These are phyloP conservation scores for Cucurbita argyrosperma DNA, from an alignment of 306 rosid genomes.

Conservation along the genomic window DNA sequence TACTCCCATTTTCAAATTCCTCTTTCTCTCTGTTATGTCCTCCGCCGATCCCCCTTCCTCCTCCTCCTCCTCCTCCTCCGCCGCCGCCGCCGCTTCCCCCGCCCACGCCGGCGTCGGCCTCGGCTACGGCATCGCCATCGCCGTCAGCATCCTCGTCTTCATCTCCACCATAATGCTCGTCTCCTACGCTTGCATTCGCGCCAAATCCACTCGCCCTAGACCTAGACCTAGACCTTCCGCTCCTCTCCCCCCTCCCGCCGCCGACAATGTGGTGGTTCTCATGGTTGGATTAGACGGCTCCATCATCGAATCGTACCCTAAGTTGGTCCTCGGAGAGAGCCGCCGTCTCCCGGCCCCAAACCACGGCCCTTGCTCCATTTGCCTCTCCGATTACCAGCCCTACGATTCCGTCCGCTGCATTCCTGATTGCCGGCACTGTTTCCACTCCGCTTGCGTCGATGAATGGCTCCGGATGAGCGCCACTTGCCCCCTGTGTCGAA, in stretches of 20 bases:
- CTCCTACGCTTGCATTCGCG: slow-evolving; percentile 41
- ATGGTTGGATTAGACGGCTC: slow-evolving; percentile 38
- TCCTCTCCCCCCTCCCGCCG: neutral
- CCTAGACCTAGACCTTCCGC: neutral
- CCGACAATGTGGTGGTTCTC: slow-evolving; percentile 5
- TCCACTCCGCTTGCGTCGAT: slow-evolving; percentile 43
- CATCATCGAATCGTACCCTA: slow-evolving; percentile 32
- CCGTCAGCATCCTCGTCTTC: slow-evolving; percentile 58
- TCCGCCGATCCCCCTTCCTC: slow-evolving; percentile 21
- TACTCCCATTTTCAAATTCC: neutral
- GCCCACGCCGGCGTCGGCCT: slow-evolving; percentile 36
- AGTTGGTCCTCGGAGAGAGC: slow-evolving; percentile 41
- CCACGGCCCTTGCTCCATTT: slow-evolving; percentile 37
- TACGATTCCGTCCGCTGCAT: slow-evolving; percentile 37
- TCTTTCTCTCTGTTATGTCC: slow-evolving; percentile 19
- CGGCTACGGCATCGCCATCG: slow-evolving; percentile 54
- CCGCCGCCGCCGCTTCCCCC: slow-evolving; percentile 10
- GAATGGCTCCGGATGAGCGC: slow-evolving; percentile 45
- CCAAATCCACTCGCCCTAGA: slow-evolving; percentile 11
- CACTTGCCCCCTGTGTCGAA: slow-evolving; percentile 53
- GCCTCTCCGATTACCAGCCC: slow-evolving; percentile 34
- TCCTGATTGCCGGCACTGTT: slow-evolving; percentile 49
- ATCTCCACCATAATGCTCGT: slow-evolving; percentile 59
- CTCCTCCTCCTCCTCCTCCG: slow-evolving; percentile 11
- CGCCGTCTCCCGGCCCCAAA: slow-evolving; percentile 32